These are phyloP conservation scores for Triangularia setosa DNA, from an alignment of 2,329 filamentous ascomycete genomes.

Conservation along the genomic window DNA sequence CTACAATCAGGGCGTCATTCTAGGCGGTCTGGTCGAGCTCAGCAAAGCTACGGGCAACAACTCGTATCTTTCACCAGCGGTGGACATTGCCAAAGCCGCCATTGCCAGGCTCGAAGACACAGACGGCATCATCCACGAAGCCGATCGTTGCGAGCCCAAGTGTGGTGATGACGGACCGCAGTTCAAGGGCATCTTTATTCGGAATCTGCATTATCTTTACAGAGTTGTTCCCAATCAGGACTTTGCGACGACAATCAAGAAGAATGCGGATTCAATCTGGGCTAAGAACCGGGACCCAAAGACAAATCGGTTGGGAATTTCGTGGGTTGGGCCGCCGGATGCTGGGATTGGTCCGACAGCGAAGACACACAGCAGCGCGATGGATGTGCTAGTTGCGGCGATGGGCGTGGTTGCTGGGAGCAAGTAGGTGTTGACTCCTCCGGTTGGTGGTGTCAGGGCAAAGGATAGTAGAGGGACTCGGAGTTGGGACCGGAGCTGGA, in stretches of 20 bases:
- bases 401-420: constrained; percentile 35
- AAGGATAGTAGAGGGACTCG: not conserved
- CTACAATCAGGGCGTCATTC: constrained; percentile 55
- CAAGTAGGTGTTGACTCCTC: not conserved
- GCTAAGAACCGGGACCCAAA: constrained; percentile 46
- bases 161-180: constrained; percentile 52
- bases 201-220: constrained; percentile 58
- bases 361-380: constrained; percentile 59
- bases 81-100: constrained; percentile 49
- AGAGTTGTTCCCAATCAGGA: constrained; percentile 43
- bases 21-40: constrained; percentile 51
- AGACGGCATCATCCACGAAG: constrained; percentile 48
- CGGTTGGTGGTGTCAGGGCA: not conserved
- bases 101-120: constrained; percentile 39
- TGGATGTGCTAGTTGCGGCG: constrained; percentile 65
- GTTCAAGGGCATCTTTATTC: constrained; percentile 68
- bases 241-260: constrained; percentile 53
- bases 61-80: constrained; percentile 38
- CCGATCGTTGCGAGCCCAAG: constrained; percentile 44
- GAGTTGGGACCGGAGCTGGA: not conserved
- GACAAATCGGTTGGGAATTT: constrained; percentile 50
- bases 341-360: constrained; percentile 46
- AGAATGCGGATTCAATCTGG: constrained; percentile 66
- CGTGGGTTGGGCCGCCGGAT: constrained; percentile 58
- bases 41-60: constrained; percentile 40